Conservation (phyloP, 768 basidiomycete species). For the Pisolithus orientalis region DNA sequence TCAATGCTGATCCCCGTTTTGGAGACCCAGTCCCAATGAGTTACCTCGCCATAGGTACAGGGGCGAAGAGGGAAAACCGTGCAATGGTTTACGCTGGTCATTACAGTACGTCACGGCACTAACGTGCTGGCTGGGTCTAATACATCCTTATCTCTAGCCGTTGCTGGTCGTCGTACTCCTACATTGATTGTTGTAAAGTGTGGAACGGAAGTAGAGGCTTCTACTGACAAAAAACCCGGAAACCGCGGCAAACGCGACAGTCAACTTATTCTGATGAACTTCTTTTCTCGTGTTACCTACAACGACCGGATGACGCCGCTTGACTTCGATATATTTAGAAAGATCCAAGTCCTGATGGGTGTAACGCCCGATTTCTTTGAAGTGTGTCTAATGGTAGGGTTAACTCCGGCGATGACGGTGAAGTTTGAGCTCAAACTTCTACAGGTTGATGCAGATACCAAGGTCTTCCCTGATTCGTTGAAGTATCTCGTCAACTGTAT, state of each 20-base stretch:
- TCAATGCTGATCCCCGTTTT: slow-evolving; percentile 93
- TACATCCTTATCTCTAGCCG: slow-evolving; percentile 36
- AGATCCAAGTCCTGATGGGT: slow-evolving; percentile 95
- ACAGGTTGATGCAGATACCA: slow-evolving; percentile 98
- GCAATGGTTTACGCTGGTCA: slow-evolving; percentile 99
- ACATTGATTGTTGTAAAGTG: slow-evolving; percentile 95
- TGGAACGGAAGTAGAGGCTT: slow-evolving; percentile 81
- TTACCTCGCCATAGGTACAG: slow-evolving; percentile 86
- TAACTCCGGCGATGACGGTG: neutral
- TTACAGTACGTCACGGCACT: slow-evolving; percentile 64
- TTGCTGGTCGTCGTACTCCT: slow-evolving; percentile 87
- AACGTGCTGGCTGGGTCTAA: neutral
- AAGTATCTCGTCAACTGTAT: slow-evolving; percentile 93
- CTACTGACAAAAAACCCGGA: slow-evolving; percentile 86
- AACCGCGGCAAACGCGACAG: slow-evolving; percentile 98
- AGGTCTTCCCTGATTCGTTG: slow-evolving; percentile 87
- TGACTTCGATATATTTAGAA: slow-evolving; percentile 97
- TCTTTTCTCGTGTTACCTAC: slow-evolving; percentile 98
- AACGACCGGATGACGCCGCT: slow-evolving; percentile 98
- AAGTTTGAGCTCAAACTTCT: slow-evolving; percentile 8
- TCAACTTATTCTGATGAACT: slow-evolving; percentile 99
- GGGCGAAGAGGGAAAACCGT: slow-evolving; percentile 84
- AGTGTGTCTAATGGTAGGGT: slow-evolving; percentile 87
- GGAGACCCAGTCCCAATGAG: slow-evolving; percentile 95
- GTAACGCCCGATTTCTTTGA: slow-evolving; percentile 99